Evolutionary conservation across 169 alveolate species (phyloP).

Genomic region (Eimeria falciformis): DNA sequence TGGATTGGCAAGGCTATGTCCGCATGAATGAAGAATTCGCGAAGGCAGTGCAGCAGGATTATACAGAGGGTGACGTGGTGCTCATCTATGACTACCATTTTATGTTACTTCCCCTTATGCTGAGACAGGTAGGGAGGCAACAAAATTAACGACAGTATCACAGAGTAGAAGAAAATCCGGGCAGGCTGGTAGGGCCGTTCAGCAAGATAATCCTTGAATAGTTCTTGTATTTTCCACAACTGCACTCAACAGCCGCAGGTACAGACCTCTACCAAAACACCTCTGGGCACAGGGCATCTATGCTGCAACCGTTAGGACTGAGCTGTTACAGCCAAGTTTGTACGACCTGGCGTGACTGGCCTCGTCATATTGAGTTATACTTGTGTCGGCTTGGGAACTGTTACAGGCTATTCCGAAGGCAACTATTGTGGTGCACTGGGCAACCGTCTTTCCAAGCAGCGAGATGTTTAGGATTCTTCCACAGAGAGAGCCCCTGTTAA

Average conservation of each 20-base stretch:
- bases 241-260: too few relatives aligned
- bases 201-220: too few relatives aligned
- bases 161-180: slow-evolving; percentile 10
- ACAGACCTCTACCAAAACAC: too few relatives aligned
- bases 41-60: not conserved
- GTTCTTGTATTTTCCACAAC: too few relatives aligned
- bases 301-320: too few relatives aligned
- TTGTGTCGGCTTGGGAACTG: too few relatives aligned
- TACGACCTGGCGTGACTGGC: too few relatives aligned
- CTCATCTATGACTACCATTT: slow-evolving; percentile 75
- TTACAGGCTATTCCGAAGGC: slow-evolving; percentile 16
- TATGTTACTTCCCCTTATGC: slow-evolving; percentile 72
- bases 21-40: slow-evolving; percentile 10
- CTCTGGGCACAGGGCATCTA: too few relatives aligned
- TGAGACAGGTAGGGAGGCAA: slow-evolving; percentile 30
- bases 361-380: too few relatives aligned
- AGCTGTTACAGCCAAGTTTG: too few relatives aligned
- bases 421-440: slow-evolving; percentile 71
- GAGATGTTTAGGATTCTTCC: slow-evolving; percentile 76
- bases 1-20: slow-evolving; percentile 62
- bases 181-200: not conserved
- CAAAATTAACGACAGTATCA: not conserved
- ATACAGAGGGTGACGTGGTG: slow-evolving; percentile 45
- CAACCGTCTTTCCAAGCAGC: slow-evolving; percentile 68
- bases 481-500: slow-evolving; percentile 77